Base-by-base conservation (phyloP, 768 basidiomycete genomes). In the Russula dissimulans region DNA sequence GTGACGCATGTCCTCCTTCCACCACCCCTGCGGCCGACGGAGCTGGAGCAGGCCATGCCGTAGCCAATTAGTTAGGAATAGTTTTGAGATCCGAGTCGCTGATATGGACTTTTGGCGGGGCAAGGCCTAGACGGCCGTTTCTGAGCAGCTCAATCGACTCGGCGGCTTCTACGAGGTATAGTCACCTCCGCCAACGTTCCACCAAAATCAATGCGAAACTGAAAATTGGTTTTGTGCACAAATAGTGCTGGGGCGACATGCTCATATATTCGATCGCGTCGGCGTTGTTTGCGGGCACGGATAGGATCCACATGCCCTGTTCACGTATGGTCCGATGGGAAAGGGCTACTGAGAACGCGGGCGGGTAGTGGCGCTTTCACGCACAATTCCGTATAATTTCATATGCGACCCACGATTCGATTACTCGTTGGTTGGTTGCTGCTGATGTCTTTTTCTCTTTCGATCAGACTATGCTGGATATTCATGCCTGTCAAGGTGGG, bases 121-220 rank as follows among this genome's bases (percentile, higher is more conserved):
- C 12, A 85, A 93, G 61, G 84, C 86, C 4, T 97, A 97, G 69
- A 76, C 75, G 60, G 82, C 86, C 65, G 95, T 84, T 76, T 95
- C 95, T 65, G 85, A 92, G 47, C 82, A 81, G 70, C 77, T 95
- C 18, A 92, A 95, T 56, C 68, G 79, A 55, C 77, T 78, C 46
- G 93, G 93, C 56, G 92, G 92, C 17, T 92, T 94, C 71, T 94
- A 93, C 71, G 91, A 94, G 82, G 87, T 72, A 18, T 9, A 26
- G 22, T 26, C 22, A 26, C 22, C 43, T 52, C 81, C 65, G 48
- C 12, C 9, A 1, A 55, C 79, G 78, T 7, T 4, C 36, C 0
- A 3, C 9, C 36, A 3, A 38, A 26, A 26, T 26, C 12, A 12
- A 38, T 38, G 36, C 36, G 36, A 26, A 26, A 26, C 22, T 38